These are phyloP conservation scores for Xylariales sp. DNA, from an alignment of 2,329 filamentous ascomycete genomes.

Conservation along the genomic window DNA sequence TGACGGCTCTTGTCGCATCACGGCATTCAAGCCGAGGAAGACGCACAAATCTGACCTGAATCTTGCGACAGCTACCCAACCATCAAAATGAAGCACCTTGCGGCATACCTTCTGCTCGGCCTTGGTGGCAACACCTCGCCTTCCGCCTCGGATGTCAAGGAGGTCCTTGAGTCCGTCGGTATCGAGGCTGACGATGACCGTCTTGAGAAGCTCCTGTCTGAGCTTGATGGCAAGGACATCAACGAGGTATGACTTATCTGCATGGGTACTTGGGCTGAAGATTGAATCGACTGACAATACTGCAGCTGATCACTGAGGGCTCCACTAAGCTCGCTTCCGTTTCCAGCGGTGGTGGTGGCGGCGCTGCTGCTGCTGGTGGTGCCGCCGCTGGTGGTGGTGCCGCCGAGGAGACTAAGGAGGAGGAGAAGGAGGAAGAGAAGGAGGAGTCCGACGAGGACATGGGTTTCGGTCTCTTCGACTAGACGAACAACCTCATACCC, in stretches of 20 bases:
- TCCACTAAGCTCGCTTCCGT: slow-evolving; percentile 94
- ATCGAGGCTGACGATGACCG: slow-evolving; percentile 90
- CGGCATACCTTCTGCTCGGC: slow-evolving; percentile 95
- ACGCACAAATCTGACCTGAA: no score
- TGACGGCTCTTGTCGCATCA: no score
- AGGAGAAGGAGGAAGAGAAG: slow-evolving; percentile 68
- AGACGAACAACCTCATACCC: slow-evolving; percentile 36
- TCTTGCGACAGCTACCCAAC: slow-evolving; percentile 33
- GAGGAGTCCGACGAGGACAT: slow-evolving; percentile 72
- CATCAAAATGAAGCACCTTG: slow-evolving; percentile 98
- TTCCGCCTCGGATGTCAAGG: slow-evolving; percentile 80
- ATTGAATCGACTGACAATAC: neutral
- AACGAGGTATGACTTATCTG: slow-evolving; percentile 64
- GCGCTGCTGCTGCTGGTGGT: slow-evolving; percentile 62
- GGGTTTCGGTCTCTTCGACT: slow-evolving; percentile 74
- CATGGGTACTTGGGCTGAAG: neutral
- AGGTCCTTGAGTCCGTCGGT: slow-evolving; percentile 86
- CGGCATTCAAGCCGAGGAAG: no score
- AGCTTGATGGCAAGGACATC: slow-evolving; percentile 91
- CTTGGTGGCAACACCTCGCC: slow-evolving; percentile 90
- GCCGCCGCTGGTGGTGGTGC: slow-evolving; percentile 60
- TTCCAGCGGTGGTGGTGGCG: slow-evolving; percentile 82
- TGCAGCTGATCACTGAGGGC: slow-evolving; percentile 84
- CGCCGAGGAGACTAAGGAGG: slow-evolving; percentile 58
- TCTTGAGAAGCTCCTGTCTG: slow-evolving; percentile 77